These are phyloP conservation scores for Aquilaria yunnanensis DNA, from an alignment of 345 rosid species.

Conservation along the genomic window DNA sequence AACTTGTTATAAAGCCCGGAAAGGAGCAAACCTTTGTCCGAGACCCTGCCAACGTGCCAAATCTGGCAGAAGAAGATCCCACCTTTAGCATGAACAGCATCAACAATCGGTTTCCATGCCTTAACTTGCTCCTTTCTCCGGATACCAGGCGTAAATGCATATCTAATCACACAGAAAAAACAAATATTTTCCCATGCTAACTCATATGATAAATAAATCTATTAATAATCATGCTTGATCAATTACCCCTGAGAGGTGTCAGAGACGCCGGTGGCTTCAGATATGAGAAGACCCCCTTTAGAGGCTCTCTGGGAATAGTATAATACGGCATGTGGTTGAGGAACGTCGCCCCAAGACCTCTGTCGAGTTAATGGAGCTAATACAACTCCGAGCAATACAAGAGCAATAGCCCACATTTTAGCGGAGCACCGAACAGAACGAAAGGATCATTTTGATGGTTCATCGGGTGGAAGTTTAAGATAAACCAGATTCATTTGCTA, in stretches of 20 bases:
- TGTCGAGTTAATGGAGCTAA: constrained; percentile 13
- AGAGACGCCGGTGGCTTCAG: constrained; percentile 17
- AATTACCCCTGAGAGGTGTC: not conserved
- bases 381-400: constrained; percentile 1
- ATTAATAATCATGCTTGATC: not conserved
- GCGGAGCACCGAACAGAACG: not conserved
- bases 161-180: constrained; percentile 15
- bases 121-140: constrained; percentile 73
- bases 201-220: not conserved
- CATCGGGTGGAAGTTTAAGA: too few species aligned
- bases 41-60: constrained; percentile 74
- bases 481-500: too few species aligned
- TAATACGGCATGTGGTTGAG: constrained; percentile 13
- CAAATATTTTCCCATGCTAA: not conserved
- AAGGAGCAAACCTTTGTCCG: constrained; percentile 32
- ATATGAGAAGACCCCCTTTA: constrained; percentile 9
- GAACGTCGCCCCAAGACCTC: constrained; percentile 13
- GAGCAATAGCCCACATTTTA: not conserved
- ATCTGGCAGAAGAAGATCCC: constrained; percentile 64
- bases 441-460: not conserved
- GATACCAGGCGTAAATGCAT: constrained; percentile 46
- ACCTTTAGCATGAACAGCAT: constrained; percentile 72
- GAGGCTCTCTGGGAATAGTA: constrained; percentile 15
- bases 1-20: too few species aligned
- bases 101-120: constrained; percentile 79